Evolutionary conservation across 805 yeast genomes (phyloP), one percentile per base, ranked within the genome.

Genomic region (Saturnispora saitoi): DNA sequence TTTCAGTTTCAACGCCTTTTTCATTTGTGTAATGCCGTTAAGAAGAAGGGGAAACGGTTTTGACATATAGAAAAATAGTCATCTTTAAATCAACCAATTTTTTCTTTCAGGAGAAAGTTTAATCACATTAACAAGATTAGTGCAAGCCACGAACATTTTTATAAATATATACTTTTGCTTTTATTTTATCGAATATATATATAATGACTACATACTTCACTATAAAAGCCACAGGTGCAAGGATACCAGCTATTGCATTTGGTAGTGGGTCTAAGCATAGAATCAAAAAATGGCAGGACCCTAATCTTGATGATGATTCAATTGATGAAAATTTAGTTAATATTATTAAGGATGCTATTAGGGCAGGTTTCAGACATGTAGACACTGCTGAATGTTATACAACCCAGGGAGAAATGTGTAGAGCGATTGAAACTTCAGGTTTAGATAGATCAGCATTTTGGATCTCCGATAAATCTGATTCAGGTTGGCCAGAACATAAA

Each of bases 361-460:
- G 71, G 2, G 59, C 62, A 14, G 83, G 84, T 0, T 78, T 75
- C 62, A 70, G 64, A 42, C 87, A 81, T 60, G 63, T 83, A 41
- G 89, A 82, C 58, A 78, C 83, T 7, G 88, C 88, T 1, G 86
- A 83, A 54, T 66, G 71, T n/a, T 83, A 83, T 62, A 71, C 76
- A 20, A 82, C 86, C 3, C 77, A 78, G 51, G 59, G 58, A 1
- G 88, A 81, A 58, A 73, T 81, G 42, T 83, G 80, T 10, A 70
- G 60, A 34, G 87, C 81, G 0, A 53, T 81, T 40, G 66, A 65
- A 47, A 57, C 63, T 38, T 61, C 73, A 0, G 76, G 73, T 7
- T 52, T 68, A 7, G 22, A 26, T 19, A 71, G 89, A 66, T 75
- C 63, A 47, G 65, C 64, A 60, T 51, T 80, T 12, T 83, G 75